Percentiles rank a stretch among this genome's conserved stretches.
These are phyloP conservation scores for Golubevia pallescens DNA, from an alignment of 1,284 basidiomycete genomes.

Conservation along the genomic window DNA sequence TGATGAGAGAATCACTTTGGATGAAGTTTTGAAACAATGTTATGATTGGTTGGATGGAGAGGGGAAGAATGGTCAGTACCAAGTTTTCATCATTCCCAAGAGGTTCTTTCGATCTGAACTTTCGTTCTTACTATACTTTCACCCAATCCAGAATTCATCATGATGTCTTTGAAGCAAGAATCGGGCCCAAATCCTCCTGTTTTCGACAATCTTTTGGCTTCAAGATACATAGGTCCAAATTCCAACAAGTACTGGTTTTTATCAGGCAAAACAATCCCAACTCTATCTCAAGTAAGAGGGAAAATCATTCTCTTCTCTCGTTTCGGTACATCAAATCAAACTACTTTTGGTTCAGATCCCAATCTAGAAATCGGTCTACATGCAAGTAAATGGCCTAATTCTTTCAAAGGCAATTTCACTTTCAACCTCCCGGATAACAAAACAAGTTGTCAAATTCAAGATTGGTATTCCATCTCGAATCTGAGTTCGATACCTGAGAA, in stretches of 20 bases:
- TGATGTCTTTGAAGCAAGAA: conserved; percentile 41
- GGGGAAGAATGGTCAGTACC: conserved; percentile 1
- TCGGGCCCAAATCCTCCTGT: conserved; percentile 18
- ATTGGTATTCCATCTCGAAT: conserved; percentile 36
- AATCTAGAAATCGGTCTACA: conserved; percentile 39
- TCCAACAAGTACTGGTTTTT: conserved; percentile 20
- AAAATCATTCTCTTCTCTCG: conserved; percentile 35
- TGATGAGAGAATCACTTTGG: conserved; percentile 34
- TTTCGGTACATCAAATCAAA: conserved; percentile 15
- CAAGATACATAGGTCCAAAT: conserved; percentile 15
- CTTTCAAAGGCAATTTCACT: conserved; percentile 16
- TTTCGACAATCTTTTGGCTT: conserved; percentile 21
- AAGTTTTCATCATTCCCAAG: too few relatives aligned
- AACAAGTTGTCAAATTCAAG: conserved; percentile 23
- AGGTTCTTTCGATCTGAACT: too few relatives aligned
- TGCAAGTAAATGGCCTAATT: conserved; percentile 43
- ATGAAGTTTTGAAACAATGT: conserved; percentile 21
- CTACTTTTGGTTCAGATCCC: too few relatives aligned
- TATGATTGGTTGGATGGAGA: conserved; percentile 19
- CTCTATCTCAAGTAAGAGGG: conserved; percentile 23
- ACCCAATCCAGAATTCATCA: conserved; percentile 19
- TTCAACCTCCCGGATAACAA: conserved; percentile 20
- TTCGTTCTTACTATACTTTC: too few relatives aligned
- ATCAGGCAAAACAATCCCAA: conserved; percentile 22
- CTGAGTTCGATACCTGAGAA: conserved; percentile 24